Percentiles rank a stretch among this genome's conserved stretches.
These are phyloP conservation scores for Mortierella sp. DNA, from an alignment of 371 early-diverging fungal species.

Conservation along the genomic window DNA sequence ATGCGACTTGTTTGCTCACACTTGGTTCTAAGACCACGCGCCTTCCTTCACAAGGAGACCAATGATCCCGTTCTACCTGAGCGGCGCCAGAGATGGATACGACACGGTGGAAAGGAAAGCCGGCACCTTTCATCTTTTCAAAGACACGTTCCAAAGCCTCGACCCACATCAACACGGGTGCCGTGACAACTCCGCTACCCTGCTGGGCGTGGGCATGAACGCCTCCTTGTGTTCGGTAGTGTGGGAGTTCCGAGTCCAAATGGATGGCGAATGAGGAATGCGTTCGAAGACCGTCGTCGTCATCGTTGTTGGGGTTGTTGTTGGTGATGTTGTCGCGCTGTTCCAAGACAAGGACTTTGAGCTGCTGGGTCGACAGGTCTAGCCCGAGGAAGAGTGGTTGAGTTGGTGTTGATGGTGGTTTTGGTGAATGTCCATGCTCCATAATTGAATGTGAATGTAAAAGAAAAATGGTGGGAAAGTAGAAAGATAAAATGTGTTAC, in stretches of 20 bases:
- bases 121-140: slow-evolving; percentile 51
- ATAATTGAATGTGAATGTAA: not conserved
- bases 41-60: no score
- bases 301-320: not conserved
- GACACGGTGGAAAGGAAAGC: slow-evolving; percentile 59
- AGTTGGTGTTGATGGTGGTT: not conserved
- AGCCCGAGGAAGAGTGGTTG: slow-evolving; percentile 70
- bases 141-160: slow-evolving; percentile 80
- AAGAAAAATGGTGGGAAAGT: not conserved
- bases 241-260: slow-evolving; percentile 39
- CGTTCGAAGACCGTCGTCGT: slow-evolving; percentile 9
- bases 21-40: no score
- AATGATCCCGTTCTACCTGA: slow-evolving; percentile 60
- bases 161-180: slow-evolving; percentile 87
- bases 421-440: not conserved
- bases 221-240: slow-evolving; percentile 47
- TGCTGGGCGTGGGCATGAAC: slow-evolving; percentile 14
- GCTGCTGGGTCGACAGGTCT: slow-evolving; percentile 85
- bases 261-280: slow-evolving; percentile 40
- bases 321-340: slow-evolving; percentile 26
- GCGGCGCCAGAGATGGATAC: slow-evolving; percentile 79
- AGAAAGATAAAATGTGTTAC: not conserved
- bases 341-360: slow-evolving; percentile 76
- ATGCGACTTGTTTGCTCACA: no score
- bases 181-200: slow-evolving; percentile 65